These are phyloP conservation scores for Kodamaea jinghongensis DNA, from an alignment of 805 yeast genomes.

Conservation along the genomic window DNA sequence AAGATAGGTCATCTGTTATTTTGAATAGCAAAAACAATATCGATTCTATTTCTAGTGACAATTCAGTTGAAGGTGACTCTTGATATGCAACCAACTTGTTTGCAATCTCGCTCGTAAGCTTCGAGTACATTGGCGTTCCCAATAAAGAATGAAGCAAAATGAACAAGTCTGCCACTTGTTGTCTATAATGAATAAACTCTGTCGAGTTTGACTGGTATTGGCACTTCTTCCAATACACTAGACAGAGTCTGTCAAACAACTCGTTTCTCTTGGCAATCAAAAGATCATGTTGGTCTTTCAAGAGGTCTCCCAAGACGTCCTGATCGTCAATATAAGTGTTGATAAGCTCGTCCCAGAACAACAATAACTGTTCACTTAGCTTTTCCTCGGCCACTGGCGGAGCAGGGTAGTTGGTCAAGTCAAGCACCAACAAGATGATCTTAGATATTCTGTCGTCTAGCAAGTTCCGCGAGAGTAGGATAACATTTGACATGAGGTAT, in stretches of 20 bases:
- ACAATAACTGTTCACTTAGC: constrained; percentile 49
- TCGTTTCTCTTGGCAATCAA: constrained; percentile 18
- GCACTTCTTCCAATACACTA: constrained; percentile 67
- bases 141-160: constrained; percentile 68
- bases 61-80: neutral
- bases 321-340: constrained; percentile 54
- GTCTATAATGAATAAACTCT: constrained; percentile 67
- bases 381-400: constrained; percentile 58
- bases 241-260: constrained; percentile 51
- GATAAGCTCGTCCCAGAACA: constrained; percentile 68
- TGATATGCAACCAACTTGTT: constrained; percentile 15
- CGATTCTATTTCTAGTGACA: constrained; percentile 52
- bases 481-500: constrained; percentile 46
- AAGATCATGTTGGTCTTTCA: constrained; percentile 13
- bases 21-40: constrained; percentile 57
- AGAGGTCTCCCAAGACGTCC: constrained; percentile 21
- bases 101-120: constrained; percentile 37
- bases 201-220: constrained; percentile 30
- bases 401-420: constrained; percentile 56
- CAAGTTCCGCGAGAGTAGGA: constrained; percentile 41
- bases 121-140: constrained; percentile 48
- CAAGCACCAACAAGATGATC: constrained; percentile 48
- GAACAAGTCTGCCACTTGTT: constrained; percentile 74
- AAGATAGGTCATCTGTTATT: constrained; percentile 52
- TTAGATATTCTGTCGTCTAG: constrained; percentile 31